phyloP scores from a whole-genome alignment of 2,329 filamentous ascomycete genomes.

The Hortaea werneckii region DNA sequence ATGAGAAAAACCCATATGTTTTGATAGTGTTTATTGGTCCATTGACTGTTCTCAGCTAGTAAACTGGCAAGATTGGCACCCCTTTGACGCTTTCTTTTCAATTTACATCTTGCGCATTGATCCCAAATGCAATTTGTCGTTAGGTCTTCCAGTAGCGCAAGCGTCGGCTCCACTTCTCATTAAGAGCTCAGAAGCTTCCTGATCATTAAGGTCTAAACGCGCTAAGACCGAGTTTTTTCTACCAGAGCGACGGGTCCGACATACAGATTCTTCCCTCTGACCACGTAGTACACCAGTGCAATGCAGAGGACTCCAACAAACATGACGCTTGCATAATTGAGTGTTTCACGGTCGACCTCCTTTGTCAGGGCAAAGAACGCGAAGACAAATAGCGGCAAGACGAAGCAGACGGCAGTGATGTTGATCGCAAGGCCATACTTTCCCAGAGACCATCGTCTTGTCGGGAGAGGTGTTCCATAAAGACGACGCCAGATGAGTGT shows the following conservation, averaged over 20 bases:
- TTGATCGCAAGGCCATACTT: slow-evolving; percentile 31
- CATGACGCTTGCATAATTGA: not conserved
- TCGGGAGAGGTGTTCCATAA: slow-evolving; percentile 23
- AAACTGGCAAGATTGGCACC: too few relatives aligned
- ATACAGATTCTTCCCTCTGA: slow-evolving; percentile 22
- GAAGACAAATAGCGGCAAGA: slow-evolving; percentile 38
- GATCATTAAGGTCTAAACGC: too few relatives aligned
- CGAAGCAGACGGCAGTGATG: slow-evolving; percentile 28
- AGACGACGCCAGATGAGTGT: slow-evolving; percentile 28
- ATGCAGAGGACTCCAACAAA: slow-evolving; percentile 30
- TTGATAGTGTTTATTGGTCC: too few relatives aligned
- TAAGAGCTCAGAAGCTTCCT: too few relatives aligned
- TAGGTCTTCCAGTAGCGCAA: too few relatives aligned
- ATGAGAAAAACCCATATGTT: too few relatives aligned
- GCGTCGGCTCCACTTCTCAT: too few relatives aligned
- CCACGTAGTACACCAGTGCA: slow-evolving; percentile 30
- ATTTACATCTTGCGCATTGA: too few relatives aligned
- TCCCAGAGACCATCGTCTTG: slow-evolving; percentile 30
- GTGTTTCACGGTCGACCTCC: slow-evolving; percentile 13
- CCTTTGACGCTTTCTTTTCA: too few relatives aligned
- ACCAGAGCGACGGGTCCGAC: not conserved
- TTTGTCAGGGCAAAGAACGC: slow-evolving; percentile 36
- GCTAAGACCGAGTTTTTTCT: too few relatives aligned
- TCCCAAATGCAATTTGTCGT: too few relatives aligned
- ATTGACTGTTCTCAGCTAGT: too few relatives aligned